Evolutionary conservation across 2,329 filamentous ascomycete species (phyloP).

Genomic region (Xylariaceae sp.): DNA sequence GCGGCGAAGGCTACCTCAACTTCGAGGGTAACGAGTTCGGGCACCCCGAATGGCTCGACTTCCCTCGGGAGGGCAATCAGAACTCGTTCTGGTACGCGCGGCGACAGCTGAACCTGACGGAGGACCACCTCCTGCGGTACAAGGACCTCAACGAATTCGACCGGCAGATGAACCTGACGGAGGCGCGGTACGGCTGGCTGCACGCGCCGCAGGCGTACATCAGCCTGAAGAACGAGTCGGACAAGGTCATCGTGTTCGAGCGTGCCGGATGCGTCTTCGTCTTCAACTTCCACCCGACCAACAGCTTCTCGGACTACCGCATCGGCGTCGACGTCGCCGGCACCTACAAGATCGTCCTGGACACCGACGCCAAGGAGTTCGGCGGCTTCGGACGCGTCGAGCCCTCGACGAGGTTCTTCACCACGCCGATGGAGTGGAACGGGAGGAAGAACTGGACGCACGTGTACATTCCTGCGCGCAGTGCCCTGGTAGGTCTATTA

Average conservation of each 20-base stretch:
- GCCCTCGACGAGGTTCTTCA: conserved; percentile 82
- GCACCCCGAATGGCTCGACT: conserved; percentile 98
- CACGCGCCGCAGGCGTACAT: conserved; percentile 82
- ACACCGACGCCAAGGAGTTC: conserved; percentile 70
- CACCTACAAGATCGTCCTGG: conserved; percentile 81
- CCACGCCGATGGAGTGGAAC: conserved; percentile 87
- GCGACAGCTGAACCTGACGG: conserved; percentile 86
- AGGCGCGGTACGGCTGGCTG: conserved; percentile 89
- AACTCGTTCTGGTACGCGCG: conserved; percentile 95
- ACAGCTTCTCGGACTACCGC: conserved; percentile 87
- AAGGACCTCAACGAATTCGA: conserved; percentile 92
- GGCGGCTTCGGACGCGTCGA: conserved; percentile 77
- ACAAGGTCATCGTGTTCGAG: conserved; percentile 96
- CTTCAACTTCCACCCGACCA: conserved; percentile 88
- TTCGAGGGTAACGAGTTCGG: conserved; percentile 99
- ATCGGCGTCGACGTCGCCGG: conserved; percentile 81
- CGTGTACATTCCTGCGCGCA: conserved; percentile 80
- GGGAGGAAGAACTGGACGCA: conserved; percentile 84
- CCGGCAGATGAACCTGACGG: conserved; percentile 79
- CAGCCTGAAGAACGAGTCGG: conserved; percentile 84
- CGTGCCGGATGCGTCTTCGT: conserved; percentile 83
- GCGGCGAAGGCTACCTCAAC: conserved; percentile 95
- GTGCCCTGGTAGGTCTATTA: conserved; percentile 63
- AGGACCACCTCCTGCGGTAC: conserved; percentile 82
- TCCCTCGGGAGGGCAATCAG: conserved; percentile 85